phyloP scores from a whole-genome alignment of 768 basidiomycete species.

The Lactifluus subvellereus region DNA sequence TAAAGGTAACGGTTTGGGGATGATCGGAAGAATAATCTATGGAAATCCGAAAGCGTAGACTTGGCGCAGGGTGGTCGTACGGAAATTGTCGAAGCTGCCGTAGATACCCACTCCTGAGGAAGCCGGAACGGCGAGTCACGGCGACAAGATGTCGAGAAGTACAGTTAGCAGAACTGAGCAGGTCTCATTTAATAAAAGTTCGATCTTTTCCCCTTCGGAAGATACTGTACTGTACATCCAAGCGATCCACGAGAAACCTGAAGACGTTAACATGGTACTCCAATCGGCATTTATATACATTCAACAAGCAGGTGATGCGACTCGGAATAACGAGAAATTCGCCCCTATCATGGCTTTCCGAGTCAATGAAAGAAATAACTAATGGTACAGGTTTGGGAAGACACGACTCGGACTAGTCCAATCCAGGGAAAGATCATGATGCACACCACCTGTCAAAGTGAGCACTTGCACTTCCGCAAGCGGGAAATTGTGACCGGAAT shows the following conservation, averaged over 20 bases:
- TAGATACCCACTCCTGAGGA: background rate
- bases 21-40: conserved; percentile 14
- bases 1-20: background rate
- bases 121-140: background rate
- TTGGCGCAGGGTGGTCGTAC: background rate
- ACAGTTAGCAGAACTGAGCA: background rate
- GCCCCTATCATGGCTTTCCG: too few relatives aligned
- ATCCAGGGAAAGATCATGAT: too few relatives aligned
- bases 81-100: background rate
- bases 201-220: background rate
- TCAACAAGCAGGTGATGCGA: too few relatives aligned
- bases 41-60: conserved; percentile 3
- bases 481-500: too few relatives aligned
- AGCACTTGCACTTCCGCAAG: too few relatives aligned
- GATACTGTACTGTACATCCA: background rate
- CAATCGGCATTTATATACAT: too few relatives aligned
- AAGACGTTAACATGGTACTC: background rate
- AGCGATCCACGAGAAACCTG: background rate
- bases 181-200: background rate
- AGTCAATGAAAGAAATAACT: too few relatives aligned
- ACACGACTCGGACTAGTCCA: too few relatives aligned
- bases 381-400: too few relatives aligned
- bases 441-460: too few relatives aligned
- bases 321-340: too few relatives aligned
- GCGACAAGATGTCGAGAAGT: background rate